Base-by-base conservation (phyloP, 2,329 filamentous ascomycete genomes). In the Chrysosporium keratinophilum region DNA sequence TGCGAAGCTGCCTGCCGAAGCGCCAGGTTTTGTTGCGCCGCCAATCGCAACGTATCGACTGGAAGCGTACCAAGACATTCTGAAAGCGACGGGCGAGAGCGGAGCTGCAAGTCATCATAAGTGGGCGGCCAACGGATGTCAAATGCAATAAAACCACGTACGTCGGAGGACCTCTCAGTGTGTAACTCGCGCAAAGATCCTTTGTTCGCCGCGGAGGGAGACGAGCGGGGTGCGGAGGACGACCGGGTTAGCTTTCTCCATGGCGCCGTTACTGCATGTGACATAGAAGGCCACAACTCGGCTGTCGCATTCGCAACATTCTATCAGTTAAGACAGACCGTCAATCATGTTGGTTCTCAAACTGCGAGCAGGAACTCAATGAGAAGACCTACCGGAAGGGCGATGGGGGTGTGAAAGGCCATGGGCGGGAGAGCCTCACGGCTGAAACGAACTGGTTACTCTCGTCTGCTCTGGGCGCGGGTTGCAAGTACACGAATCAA, bases 381-480 rank as follows among this genome's bases (percentile, higher is more conserved):
- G 50, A 12, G 40, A 42, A 23, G 58, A 40, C 74, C 61, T 65
- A 78, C 76, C 61, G 74, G 73, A 58, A 74, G 63, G 58, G 69
- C 69, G 60, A 74, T 65, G 59, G 75, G 69, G 61, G 71, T 67
- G 65, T 76, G 74, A 62, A 77, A 76, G 64, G 76, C 75, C 77
- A 78, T 78, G 56, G 71, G 63, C 49, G 15, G 11, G 31, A n/a
- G 35, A 52, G 50, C 50, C 50, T 46, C 50, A 52, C 50, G 42
- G 42, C 50, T 39, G n/a, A 42, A 17, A 19, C 20, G 31, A 37
- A 31, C 35, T 5, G 39, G 40, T 20, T 33, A 48, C 34, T 50
- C 52, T 46, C 40, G n/a, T 31, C 20, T 19, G 20, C 7, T 40
- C 11, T 34, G n/a, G 31, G 1, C 12, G 23, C 28, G 35, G 45